These are phyloP conservation scores for Ustilago vetiveriae DNA, from an alignment of 1,284 basidiomycete species.

Conservation along the genomic window DNA sequence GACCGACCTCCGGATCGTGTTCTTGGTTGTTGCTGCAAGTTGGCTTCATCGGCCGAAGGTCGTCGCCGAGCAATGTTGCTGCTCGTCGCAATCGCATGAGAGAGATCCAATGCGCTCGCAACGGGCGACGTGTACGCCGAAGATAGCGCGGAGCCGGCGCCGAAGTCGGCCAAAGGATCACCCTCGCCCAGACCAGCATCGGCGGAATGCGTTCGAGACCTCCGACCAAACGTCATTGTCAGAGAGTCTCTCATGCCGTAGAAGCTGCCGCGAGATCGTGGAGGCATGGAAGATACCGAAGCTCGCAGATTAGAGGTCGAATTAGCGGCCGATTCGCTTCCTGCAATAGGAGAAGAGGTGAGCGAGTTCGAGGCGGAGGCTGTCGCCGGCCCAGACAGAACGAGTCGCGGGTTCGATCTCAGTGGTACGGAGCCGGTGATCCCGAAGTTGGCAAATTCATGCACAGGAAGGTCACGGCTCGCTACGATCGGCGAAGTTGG, in stretches of 20 bases:
- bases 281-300: conserved; percentile 10
- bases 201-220: conserved; percentile 27
- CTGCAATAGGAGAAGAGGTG: conserved; percentile 34
- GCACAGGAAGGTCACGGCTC: conserved; percentile 23
- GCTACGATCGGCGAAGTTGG: conserved; percentile 31
- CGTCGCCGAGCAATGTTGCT: conserved; percentile 1
- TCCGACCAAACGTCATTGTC: conserved; percentile 32
- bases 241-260: conserved; percentile 46
- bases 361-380: conserved; percentile 17
- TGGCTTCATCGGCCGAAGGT: conserved; percentile 20
- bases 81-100: conserved; percentile 9
- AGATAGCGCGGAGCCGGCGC: conserved; percentile 14
- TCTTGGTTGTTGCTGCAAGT: conserved; percentile 11
- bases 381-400: conserved; percentile 1
- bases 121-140: conserved; percentile 28
- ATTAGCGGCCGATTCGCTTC: conserved; percentile 23
- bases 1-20: conserved; percentile 14
- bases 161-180: conserved; percentile 13
- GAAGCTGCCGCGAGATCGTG: conserved; percentile 29
- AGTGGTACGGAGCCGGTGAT: conserved; percentile 11
- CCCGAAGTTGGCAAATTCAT: conserved; percentile 34
- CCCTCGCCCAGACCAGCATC: conserved; percentile 21
- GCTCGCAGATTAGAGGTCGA: conserved; percentile 25
- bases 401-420: conserved; percentile 21
- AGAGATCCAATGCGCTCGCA: conserved; percentile 26